Base-by-base conservation (phyloP, 148 eudicot genomes). In the Oxyria digyna region DNA sequence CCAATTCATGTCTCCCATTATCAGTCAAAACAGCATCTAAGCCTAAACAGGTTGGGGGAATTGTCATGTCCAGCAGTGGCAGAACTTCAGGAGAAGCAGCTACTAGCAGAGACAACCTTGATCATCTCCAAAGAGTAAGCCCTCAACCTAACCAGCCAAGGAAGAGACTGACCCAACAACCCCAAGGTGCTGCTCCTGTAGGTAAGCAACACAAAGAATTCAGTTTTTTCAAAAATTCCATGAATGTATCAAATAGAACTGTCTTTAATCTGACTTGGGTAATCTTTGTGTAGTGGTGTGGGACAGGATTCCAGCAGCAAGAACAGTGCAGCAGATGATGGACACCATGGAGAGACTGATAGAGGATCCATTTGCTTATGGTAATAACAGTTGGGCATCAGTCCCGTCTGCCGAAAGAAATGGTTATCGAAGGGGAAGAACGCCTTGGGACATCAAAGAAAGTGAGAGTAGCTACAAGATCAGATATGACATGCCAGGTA, bases 371-470 rank as follows among this genome's bases (percentile, higher is more conserved):
- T 18, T 67, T 0, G 75, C 76, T 33, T 85, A 76, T 73, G 68
- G 57, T 67, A 72, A 38, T 13, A 55, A 27, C 63, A 50, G 63
- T 9, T 73, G 74, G 80, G 48, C 69, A 37, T 74, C 85, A 0
- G 48, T 77, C 12, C 50, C 64, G 8, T 72, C 72, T 6, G 77
- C 66, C 1, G 73, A 59, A 0, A 75, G 78, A 14, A 82, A 85
- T 68, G 79, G 74, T 48, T 54, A 86, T 43, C 82, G 89, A 43
- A 75, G 97, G 63, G 87, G 89, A 50, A 75, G 97, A 35, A 81
- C 97, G 0, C 94, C 97, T 4, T 91, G 97, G 97, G 94, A 81
- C 70, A 87, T 87, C 24, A 87, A 83, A 65, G 97, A 91, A 75
- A 71, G 73, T 1, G 78, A 87, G 9, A 37, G 14, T 0, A 93